Evolutionary conservation across 306 rosid genomes (phyloP).

Genomic region (Hippophae tibetana): DNA sequence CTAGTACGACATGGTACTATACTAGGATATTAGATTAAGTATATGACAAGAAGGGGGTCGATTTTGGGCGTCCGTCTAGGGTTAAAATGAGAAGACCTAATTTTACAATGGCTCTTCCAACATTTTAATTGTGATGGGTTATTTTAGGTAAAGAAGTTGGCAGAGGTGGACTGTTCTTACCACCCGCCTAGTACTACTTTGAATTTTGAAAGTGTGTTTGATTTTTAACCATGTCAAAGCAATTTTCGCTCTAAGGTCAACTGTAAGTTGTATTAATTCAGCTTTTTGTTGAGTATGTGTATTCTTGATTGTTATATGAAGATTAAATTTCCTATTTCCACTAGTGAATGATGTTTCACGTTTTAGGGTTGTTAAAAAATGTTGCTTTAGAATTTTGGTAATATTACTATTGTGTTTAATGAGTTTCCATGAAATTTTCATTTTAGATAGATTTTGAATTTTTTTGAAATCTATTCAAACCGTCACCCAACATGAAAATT

Average conservation of each 20-base stretch:
- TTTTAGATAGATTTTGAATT: too few species aligned
- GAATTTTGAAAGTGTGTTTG: neutral
- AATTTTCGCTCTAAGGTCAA: constrained; percentile 21
- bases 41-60: constrained; percentile 23
- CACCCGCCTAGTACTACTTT: constrained; percentile 56
- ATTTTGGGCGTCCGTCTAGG: constrained; percentile 17
- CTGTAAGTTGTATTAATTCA: constrained; percentile 14
- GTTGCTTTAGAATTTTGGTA: too few species aligned
- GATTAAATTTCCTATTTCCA: constrained; percentile 39
- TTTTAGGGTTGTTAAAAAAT: too few species aligned
- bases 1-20: constrained; percentile 39
- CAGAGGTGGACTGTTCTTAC: constrained; percentile 49
- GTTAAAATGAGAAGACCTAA: constrained; percentile 37
- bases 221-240: constrained; percentile 8
- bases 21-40: constrained; percentile 64
- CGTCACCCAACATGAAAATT: too few species aligned
- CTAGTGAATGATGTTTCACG: constrained; percentile 20
- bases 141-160: constrained; percentile 22
- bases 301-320: constrained; percentile 3
- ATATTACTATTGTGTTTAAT: too few species aligned
- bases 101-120: constrained; percentile 47
- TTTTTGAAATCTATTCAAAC: too few species aligned
- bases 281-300: constrained; percentile 7
- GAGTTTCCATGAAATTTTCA: too few species aligned
- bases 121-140: constrained; percentile 13